These are phyloP conservation scores for Phytopythium oedochilum DNA, from an alignment of 352 stramenopile genomes.

Conservation along the genomic window DNA sequence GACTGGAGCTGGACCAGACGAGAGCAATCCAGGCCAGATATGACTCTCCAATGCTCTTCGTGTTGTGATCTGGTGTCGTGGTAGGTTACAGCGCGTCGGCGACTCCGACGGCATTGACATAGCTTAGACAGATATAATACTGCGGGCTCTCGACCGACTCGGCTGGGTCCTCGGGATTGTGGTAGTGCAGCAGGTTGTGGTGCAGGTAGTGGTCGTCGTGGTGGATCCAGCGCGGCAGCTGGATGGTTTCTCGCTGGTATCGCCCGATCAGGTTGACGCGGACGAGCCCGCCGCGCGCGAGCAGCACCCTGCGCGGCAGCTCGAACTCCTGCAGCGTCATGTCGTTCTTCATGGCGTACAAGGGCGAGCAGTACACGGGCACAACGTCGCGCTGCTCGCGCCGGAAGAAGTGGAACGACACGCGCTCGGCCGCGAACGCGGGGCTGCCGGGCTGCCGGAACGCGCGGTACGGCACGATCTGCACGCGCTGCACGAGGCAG, in stretches of 20 bases:
- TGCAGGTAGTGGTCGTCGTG: conserved; percentile 13
- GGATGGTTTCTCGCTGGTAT: conserved; percentile 70
- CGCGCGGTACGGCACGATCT: conserved; percentile 75
- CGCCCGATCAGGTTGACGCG: conserved; percentile 60
- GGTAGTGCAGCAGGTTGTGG: conserved; percentile 23
- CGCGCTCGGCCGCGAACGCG: conserved; percentile 63
- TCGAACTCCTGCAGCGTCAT: conserved; percentile 67
- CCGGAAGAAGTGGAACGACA: conserved; percentile 73
- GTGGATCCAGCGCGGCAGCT: conserved; percentile 28
- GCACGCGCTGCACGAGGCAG: conserved; percentile 53
- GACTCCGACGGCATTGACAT: conserved; percentile 39
- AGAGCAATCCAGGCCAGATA: neutral
- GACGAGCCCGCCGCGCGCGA: conserved; percentile 35
- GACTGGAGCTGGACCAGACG: neutral
- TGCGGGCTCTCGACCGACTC: conserved; percentile 27
- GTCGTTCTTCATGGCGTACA: conserved; percentile 59
- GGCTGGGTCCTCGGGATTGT: neutral
- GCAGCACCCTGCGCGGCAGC: conserved; percentile 42
- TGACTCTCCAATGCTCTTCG: neutral
- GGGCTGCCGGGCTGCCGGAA: conserved; percentile 75
- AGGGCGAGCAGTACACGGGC: conserved; percentile 50
- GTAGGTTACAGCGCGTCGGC: conserved; percentile 5
- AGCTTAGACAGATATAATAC: conserved; percentile 80
- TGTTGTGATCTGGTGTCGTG: neutral
- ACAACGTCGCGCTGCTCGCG: conserved; percentile 4